Conservation (phyloP, 1,284 basidiomycete species). For the Ceratobasidium papillatum region DNA sequence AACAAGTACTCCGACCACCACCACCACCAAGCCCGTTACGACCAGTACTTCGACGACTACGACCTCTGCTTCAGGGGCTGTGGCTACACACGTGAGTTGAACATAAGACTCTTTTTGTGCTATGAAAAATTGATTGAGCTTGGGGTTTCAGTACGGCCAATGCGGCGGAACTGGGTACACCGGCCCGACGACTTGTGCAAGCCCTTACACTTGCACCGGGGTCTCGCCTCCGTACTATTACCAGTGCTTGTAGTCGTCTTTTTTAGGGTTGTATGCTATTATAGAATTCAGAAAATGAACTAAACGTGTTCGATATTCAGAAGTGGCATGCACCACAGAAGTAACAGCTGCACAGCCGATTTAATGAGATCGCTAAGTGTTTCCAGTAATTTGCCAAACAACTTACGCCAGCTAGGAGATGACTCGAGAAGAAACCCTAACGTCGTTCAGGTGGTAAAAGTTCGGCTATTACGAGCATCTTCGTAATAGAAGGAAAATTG, state of each 20-base stretch:
- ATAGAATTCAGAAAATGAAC: too few relatives aligned
- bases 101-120: neutral
- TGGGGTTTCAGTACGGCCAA: neutral
- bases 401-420: too few relatives aligned
- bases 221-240: slow-evolving; percentile 36
- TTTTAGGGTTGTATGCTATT: too few relatives aligned
- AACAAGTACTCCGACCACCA: slow-evolving; percentile 12
- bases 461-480: too few relatives aligned
- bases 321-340: too few relatives aligned
- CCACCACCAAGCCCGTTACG: slow-evolving; percentile 16
- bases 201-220: slow-evolving; percentile 30
- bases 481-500: too few relatives aligned
- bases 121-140: neutral
- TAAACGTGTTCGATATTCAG: too few relatives aligned
- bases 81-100: slow-evolving; percentile 10
- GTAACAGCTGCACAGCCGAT: too few relatives aligned
- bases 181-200: slow-evolving; percentile 33
- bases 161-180: slow-evolving; percentile 31
- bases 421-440: too few relatives aligned
- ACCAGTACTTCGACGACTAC: slow-evolving; percentile 36
- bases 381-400: too few relatives aligned
- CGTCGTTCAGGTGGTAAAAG: too few relatives aligned
- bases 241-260: slow-evolving; percentile 38
- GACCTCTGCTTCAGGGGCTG: slow-evolving; percentile 11
- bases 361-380: too few relatives aligned